These are phyloP conservation scores for Komagataella phaffii DNA, from an alignment of 805 yeast species.

Conservation along the genomic window DNA sequence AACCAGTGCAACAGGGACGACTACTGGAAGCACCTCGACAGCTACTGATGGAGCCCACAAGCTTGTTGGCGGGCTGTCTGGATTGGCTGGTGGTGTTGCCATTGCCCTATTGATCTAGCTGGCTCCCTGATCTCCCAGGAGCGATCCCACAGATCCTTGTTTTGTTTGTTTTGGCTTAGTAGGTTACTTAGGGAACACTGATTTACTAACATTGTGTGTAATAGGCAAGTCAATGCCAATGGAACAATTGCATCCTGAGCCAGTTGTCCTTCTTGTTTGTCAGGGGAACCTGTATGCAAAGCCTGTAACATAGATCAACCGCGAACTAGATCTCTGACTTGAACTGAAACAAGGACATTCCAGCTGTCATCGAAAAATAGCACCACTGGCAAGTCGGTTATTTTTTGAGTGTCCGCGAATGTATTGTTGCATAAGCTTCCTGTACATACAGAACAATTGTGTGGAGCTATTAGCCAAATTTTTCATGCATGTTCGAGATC, in stretches of 20 bases:
- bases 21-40: not conserved
- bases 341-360: not conserved
- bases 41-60: not conserved
- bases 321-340: not conserved
- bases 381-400: not conserved
- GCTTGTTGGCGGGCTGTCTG: not conserved
- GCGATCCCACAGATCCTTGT: not conserved
- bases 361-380: not conserved
- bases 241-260: not conserved
- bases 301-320: not conserved
- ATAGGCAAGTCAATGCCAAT: not conserved
- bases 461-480: not conserved
- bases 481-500: not conserved
- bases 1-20: not conserved
- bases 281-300: not conserved
- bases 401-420: not conserved
- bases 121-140: not conserved
- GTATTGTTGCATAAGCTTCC: not conserved
- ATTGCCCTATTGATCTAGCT: not conserved
- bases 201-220: not conserved
- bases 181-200: not conserved
- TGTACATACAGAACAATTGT: not conserved
- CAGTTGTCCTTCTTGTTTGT: not conserved
- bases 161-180: not conserved
- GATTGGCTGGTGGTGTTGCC: not conserved